Conservation (phyloP, 208 protist genomes). For the Tritrichomonas musculus region DNA sequence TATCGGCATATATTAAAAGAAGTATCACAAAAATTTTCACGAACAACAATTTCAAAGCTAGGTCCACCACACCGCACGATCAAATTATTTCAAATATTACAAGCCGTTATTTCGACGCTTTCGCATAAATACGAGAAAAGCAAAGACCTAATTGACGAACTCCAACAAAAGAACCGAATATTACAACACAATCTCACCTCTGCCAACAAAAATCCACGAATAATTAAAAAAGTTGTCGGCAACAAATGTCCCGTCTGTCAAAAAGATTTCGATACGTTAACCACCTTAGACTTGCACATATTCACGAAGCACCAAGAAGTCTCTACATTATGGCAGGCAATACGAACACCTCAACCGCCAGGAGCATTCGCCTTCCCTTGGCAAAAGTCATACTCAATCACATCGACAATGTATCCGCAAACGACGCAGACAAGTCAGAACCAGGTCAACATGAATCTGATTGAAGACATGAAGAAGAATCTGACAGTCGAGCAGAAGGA, state of each 20-base stretch:
- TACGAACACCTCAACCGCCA: not conserved
- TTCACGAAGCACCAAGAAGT: not conserved
- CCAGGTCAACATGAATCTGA: not conserved
- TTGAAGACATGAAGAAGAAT: not conserved
- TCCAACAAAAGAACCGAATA: not conserved
- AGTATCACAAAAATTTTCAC: not conserved
- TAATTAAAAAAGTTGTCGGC: not conserved
- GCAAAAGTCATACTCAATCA: no score
- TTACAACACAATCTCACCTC: not conserved
- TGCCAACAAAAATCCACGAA: not conserved
- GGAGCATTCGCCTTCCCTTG: no score
- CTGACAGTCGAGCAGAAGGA: not conserved
- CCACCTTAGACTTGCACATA: not conserved
- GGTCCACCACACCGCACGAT: not conserved
- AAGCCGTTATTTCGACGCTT: not conserved
- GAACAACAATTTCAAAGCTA: not conserved
- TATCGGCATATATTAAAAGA: not conserved
- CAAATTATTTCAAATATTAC: conserved; percentile 5
- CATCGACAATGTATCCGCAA: not conserved
- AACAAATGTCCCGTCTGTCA: not conserved
- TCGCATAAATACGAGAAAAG: not conserved
- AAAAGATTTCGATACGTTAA: not conserved
- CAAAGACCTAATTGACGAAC: not conserved
- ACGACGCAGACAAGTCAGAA: not conserved
- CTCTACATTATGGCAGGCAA: not conserved